These are phyloP conservation scores for Flaveria ramosissima DNA, from an alignment of 129 eudicot genomes.

Conservation along the genomic window DNA sequence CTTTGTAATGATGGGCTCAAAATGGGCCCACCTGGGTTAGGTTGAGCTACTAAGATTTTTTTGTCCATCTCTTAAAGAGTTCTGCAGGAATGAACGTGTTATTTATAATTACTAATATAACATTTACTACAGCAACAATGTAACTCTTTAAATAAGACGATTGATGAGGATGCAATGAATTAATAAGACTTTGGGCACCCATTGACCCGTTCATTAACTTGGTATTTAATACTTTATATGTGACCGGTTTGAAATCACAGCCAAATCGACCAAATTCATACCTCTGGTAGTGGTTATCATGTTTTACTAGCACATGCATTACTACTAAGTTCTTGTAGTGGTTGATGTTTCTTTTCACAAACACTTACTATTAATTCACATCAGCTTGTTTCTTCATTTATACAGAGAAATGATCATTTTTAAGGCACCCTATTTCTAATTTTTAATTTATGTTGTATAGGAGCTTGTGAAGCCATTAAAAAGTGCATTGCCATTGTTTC, in stretches of 20 bases:
- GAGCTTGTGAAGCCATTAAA: conserved; percentile 55
- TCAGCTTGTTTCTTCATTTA: neutral
- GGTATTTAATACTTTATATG: neutral
- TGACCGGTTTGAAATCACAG: neutral
- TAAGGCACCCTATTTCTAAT: neutral
- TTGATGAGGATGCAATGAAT: neutral
- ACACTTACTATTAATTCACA: neutral
- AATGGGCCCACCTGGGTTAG: neutral
- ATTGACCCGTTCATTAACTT: neutral
- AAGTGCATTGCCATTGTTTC: conserved; percentile 49
- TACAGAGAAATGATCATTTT: neutral
- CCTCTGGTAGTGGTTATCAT: conserved; percentile 12
- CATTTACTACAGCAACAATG: neutral
- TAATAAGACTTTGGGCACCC: neutral
- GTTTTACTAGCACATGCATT: conserved; percentile 5
- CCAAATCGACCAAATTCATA: neutral
- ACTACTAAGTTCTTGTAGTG: neutral
- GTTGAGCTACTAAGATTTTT: neutral
- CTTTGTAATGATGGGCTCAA: neutral
- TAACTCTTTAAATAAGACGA: neutral
- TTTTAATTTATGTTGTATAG: conserved; percentile 32
- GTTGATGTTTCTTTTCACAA: conserved; percentile 1
- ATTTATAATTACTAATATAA: neutral
- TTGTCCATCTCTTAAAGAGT: neutral
- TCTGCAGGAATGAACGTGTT: neutral